phyloP scores from a whole-genome alignment of 306 rosid genomes.

The Ziziphus jujuba region DNA sequence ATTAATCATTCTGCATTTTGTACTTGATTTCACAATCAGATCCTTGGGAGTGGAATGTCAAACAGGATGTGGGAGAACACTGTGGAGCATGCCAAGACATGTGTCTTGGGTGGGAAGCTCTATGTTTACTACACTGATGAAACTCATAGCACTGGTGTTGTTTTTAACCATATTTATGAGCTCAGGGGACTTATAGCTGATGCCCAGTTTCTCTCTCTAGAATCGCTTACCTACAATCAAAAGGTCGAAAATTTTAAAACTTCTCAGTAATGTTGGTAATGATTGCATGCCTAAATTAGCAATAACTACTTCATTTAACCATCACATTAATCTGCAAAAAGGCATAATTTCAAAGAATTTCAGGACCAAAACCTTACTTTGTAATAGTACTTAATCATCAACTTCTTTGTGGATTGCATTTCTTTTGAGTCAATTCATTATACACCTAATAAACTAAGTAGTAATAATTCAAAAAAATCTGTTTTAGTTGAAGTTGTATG shows the following conservation, averaged over 20 bases:
- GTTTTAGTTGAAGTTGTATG: no score
- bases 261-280: neutral
- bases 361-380: no score
- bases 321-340: no score
- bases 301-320: no score
- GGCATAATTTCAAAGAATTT: no score
- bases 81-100: constrained; percentile 89
- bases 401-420: no score
- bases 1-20: neutral
- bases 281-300: no score
- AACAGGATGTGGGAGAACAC: constrained; percentile 95
- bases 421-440: no score
- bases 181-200: constrained; percentile 74
- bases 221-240: constrained; percentile 67
- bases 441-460: no score
- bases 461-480: no score
- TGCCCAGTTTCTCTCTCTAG: constrained; percentile 65
- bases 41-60: constrained; percentile 91
- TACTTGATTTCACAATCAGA: constrained; percentile 33
- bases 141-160: constrained; percentile 50
- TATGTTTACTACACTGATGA: constrained; percentile 70
- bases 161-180: constrained; percentile 84
- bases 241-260: constrained; percentile 46
- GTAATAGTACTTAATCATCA: no score
- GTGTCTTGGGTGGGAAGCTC: constrained; percentile 75